Conservation (phyloP, 1,139 yeast species). For the Geotrichum siamense region DNA sequence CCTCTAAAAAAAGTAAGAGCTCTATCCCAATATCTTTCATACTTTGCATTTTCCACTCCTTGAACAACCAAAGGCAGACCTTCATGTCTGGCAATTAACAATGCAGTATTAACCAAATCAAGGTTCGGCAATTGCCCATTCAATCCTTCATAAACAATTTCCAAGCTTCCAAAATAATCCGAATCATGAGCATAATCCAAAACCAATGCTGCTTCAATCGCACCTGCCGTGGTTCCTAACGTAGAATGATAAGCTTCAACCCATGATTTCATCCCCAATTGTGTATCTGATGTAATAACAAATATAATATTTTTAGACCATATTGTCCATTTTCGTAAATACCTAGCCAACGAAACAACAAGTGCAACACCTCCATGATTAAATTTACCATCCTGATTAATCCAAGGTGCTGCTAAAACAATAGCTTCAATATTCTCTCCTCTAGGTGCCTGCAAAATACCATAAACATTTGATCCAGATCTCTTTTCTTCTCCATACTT, state of each 20-base stretch:
- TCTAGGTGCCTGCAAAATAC: constrained; percentile 82
- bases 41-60: constrained; percentile 35
- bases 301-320: constrained; percentile 94
- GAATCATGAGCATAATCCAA: constrained; percentile 57
- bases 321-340: constrained; percentile 75
- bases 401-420: constrained; percentile 88
- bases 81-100: constrained; percentile 64
- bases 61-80: constrained; percentile 65
- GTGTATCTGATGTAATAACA: constrained; percentile 72
- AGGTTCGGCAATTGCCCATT: constrained; percentile 95
- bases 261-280: constrained; percentile 72
- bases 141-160: constrained; percentile 75
- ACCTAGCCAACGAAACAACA: constrained; percentile 65
- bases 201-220: constrained; percentile 85
- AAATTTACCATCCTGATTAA: constrained; percentile 46
- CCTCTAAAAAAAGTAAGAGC: constrained; percentile 57
- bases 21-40: constrained; percentile 37
- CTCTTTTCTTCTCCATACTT: constrained; percentile 34
- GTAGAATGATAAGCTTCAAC: constrained; percentile 89
- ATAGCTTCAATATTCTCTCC: constrained; percentile 97
- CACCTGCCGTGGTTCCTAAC: constrained; percentile 87
- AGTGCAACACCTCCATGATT: constrained; percentile 80
- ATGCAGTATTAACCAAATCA: constrained; percentile 79
- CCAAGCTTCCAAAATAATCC: constrained; percentile 70
- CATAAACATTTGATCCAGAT: constrained; percentile 58